Evolutionary conservation across 176 grass and related monocot genomes (phyloP), one percentile per base, ranked within the genome.

Genomic region (Oryza nivara): DNA sequence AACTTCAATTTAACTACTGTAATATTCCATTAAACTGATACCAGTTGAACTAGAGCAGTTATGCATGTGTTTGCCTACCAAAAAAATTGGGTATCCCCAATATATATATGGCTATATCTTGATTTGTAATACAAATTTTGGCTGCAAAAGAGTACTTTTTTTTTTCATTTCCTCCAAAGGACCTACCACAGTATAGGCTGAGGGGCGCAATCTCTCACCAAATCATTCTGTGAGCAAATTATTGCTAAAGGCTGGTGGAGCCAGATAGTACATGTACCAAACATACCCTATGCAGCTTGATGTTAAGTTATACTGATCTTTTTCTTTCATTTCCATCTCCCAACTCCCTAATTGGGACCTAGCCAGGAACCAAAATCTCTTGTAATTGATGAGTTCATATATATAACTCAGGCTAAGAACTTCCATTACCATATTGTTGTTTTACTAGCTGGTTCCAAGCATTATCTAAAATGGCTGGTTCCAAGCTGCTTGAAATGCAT

Each of bases 11-110:
- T 68, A 71, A 73, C 13, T 69, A 56, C 14, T 60, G 25, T 13
- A 58, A 68, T 20, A 58, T 54, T 64, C 70, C 23, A 77, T 58
- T 64, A 64, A 82, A 36, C 52, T 28, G n/a, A 69, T 61, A 68
- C 40, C 11, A 38, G 70, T 48, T 71, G n/a, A 82, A 48, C 44
- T n/a, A 72, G 6, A 44, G 43, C 22, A 82, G 60, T 61, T 65
- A 38, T 51, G 48, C 48, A 45, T 45, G 48, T 51, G 48, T 1
- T 51, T 51, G 11, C 48, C 48, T 51, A 51, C 47, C 10, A 49
- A 49, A 49, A 49, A 14, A 49, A 49, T 5, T 51, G 48, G 48
- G 13, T 11, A 51, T 51, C 3, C 13, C 48, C 48, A 45, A 11
- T 45, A 15, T 49, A 49, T 49, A 51, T 51, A 15, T 51, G 12